Base-by-base conservation (phyloP, 2,329 filamentous ascomycete species). In the Neoascochyta sp. region DNA sequence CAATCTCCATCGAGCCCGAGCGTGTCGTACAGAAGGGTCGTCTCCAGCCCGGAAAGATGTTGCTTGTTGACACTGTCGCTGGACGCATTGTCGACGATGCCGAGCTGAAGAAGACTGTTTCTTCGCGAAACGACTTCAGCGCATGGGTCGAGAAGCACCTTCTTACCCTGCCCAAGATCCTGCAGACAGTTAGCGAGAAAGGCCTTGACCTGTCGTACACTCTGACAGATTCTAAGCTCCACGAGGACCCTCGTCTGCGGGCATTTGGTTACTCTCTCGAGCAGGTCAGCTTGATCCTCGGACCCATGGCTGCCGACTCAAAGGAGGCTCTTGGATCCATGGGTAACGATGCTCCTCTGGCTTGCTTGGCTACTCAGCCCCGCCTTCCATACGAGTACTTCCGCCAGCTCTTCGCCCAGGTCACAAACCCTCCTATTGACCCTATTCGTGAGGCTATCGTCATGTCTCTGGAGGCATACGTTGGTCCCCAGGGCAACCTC, bases 311-410 rank as follows among this genome's bases (percentile, higher is more conserved):
- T 36, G 88, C 88, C 14, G 90, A 96, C 56, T 94, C 93, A 39
- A 96, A 96, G 69, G 90, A 96, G 65, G 90, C 90, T 23, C 75
- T 96, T 31, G 90, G 90, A 22, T 96, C 90, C 37, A 96, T 96
- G 90, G 90, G 90, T 52, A 96, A 96, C 60, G 90, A 96, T 70
- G 86, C 86, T 24, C 90, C 90, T 23, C 72, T 96, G 43, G 90
- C 90, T 30, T 95, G 88, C 64, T 73, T 96, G 60, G 85, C 90
- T n/a, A 78, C 85, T 45, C 85, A 89, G 42, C 88, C 90, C 48
- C 85, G 89, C 49, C 73, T 95, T 31, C 76, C 95, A 12, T 94
- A 86, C 64, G 90, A 95, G 65, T 96, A 96, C 69, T 96, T 96
- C 81, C 81, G 90, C 42, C 86, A 96, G 70, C 81, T 96, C 23